Base-by-base conservation (phyloP, 805 yeast species). In the Brettanomyces custersianus region DNA sequence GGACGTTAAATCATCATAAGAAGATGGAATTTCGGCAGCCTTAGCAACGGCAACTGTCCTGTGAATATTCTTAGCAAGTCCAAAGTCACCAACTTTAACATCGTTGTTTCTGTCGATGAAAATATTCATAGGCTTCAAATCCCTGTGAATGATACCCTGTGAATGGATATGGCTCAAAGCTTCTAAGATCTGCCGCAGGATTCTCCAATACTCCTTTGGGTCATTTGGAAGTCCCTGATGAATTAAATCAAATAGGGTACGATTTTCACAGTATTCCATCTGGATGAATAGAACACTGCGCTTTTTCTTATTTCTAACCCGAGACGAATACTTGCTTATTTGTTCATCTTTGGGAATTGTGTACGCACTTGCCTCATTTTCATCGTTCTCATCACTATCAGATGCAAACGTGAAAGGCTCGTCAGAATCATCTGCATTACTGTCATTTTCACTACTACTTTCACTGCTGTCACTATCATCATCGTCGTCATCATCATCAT, bases 201-300 rank as follows among this genome's bases (percentile, higher is more conserved):
- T 64, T 40, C 96, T 66, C 95, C 96, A 92, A 52, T 88, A 90
- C 47, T 84, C 94, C 40, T 74, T 81, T 0, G 84, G 64, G 33
- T 82, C 74, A 8, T 62, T 62, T 4, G 79, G 82, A 10, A 92
- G 64, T 0, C 86, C 87, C 39, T 80, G 84, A 28, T 74, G 72
- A 32, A 92, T 90, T 41, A 92, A 62, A 59, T 92, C 95, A 35
- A 72, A 71, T 20, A 92, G 60, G 0, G 99, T 90, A 39, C 84
- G 85, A 52, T 90, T 92, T 51, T 92, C 98, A 60, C 99, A 92
- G 49, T 92, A 92, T 56, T 92, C 98, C 99, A 92, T 92, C 53
- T 92, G 99, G 46, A 92, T 92, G 54, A 84, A 92, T 21, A 92
- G 59, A 0, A 94, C 86, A 36, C 88, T 81, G 43, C 65, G 65